phyloP scores from a whole-genome alignment of 2,329 filamentous ascomycete genomes.

The Curvularia lunata region DNA sequence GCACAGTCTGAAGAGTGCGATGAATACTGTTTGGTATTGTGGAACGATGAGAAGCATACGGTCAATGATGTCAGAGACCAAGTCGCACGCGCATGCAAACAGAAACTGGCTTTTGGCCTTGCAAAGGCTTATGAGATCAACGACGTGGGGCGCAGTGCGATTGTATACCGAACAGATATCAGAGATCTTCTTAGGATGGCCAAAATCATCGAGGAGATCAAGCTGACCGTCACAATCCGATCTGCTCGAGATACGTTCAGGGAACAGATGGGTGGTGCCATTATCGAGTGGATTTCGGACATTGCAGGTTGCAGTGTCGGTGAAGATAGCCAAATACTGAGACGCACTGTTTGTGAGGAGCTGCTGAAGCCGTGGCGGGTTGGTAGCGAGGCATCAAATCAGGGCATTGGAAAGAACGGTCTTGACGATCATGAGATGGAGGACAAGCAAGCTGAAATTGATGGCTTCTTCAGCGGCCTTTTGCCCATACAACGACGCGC shows the following conservation, averaged over 20 bases:
- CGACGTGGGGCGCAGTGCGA: constrained; percentile 81
- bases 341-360: constrained; percentile 87
- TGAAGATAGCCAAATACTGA: constrained; percentile 76
- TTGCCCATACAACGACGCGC: constrained; percentile 36
- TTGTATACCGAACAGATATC: constrained; percentile 77
- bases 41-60: constrained; percentile 99
- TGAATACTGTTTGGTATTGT: constrained; percentile 85
- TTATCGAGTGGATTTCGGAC: constrained; percentile 94
- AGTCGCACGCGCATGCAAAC: constrained; percentile 85
- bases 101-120: constrained; percentile 71
- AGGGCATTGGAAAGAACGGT: constrained; percentile 75
- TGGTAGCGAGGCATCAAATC: constrained; percentile 83
- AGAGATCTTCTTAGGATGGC: constrained; percentile 77
- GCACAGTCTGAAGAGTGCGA: constrained; percentile 67
- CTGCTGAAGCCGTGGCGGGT: constrained; percentile 85
- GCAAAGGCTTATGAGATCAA: constrained; percentile 86
- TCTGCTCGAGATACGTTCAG: constrained; percentile 94
- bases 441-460: constrained; percentile 55
- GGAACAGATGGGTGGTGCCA: constrained; percentile 98
- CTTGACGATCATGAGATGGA: constrained; percentile 80
- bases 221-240: constrained; percentile 92
- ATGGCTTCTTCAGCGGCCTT: constrained; percentile 36
- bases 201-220: constrained; percentile 89
- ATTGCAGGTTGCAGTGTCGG: constrained; percentile 89
- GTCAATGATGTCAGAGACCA: constrained; percentile 89